phyloP scores from a whole-genome alignment of 1,284 basidiomycete genomes.

The Cryptococcus sp. region DNA sequence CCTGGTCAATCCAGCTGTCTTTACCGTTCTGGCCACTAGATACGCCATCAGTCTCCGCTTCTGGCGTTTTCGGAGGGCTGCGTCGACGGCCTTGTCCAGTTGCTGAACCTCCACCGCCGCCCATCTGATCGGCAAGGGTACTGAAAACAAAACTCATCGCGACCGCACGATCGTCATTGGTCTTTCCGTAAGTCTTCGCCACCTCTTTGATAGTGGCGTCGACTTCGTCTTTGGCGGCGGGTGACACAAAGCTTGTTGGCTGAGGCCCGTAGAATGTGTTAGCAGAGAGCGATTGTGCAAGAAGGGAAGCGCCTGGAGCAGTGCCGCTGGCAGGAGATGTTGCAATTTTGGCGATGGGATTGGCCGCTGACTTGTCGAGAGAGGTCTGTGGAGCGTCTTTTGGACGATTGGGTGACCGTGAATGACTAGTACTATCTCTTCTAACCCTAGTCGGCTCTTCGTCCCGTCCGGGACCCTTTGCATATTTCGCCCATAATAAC shows the following conservation, averaged over 20 bases:
- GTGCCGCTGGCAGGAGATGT: constrained; percentile 8
- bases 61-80: constrained; percentile 10
- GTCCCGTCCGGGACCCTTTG: constrained; percentile 32
- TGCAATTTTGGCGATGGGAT: constrained; percentile 15
- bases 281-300: constrained; percentile 41
- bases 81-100: constrained; percentile 8
- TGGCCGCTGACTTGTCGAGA: constrained; percentile 4
- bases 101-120: constrained; percentile 3
- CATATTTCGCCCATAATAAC: constrained; percentile 45
- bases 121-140: constrained; percentile 33
- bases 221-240: constrained; percentile 17
- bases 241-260: constrained; percentile 7
- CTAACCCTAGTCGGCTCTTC: constrained; percentile 16
- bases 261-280: constrained; percentile 40
- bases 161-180: constrained; percentile 32
- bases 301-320: constrained; percentile 24
- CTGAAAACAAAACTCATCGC: constrained; percentile 48
- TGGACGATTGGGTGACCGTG: not conserved
- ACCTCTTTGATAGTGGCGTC: constrained; percentile 28
- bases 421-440: constrained; percentile 12
- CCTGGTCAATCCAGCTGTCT: constrained; percentile 46
- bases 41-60: not conserved
- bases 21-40: constrained; percentile 15
- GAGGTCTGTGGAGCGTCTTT: not conserved
- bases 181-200: constrained; percentile 29